These are phyloP conservation scores for Heterobasidion occidentale DNA, from an alignment of 1,284 basidiomycete species.

Conservation along the genomic window DNA sequence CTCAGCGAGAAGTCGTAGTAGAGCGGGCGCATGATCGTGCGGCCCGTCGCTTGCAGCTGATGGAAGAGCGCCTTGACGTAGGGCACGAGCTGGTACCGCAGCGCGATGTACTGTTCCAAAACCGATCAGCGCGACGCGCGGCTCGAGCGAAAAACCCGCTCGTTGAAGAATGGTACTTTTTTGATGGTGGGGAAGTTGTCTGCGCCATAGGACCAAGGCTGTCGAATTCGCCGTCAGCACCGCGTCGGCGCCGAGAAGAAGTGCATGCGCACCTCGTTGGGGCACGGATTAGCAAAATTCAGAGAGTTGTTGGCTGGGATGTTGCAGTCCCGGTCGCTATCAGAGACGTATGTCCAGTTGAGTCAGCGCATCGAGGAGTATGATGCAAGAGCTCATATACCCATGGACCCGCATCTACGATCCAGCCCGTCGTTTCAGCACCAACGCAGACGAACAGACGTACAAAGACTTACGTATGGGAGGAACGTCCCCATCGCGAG, in stretches of 20 bases:
- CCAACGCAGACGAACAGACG: not conserved
- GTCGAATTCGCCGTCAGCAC: no score
- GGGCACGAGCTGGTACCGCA: slow-evolving; percentile 29
- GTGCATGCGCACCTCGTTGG: slow-evolving; percentile 23
- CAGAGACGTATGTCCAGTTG: not conserved
- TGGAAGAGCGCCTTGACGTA: slow-evolving; percentile 29
- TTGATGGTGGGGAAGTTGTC: slow-evolving; percentile 32
- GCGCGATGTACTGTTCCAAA: slow-evolving; percentile 25
- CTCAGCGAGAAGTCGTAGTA: slow-evolving; percentile 29
- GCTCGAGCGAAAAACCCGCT: no score
- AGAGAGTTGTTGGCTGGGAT: slow-evolving; percentile 17
- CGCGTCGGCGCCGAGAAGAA: not conserved
- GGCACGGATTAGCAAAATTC: slow-evolving; percentile 26
- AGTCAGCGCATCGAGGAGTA: not conserved
- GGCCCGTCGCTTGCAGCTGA: slow-evolving; percentile 26
- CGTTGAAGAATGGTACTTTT: slow-evolving; percentile 15
- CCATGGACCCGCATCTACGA: slow-evolving; percentile 31
- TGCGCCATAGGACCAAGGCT: slow-evolving; percentile 34
- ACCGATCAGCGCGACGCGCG: no score
- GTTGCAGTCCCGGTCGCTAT: slow-evolving; percentile 24
- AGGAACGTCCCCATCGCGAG: slow-evolving; percentile 31
- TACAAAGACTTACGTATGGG: slow-evolving; percentile 25
- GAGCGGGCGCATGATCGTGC: slow-evolving; percentile 28
- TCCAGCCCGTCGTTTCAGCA: not conserved
- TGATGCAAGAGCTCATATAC: slow-evolving; percentile 13